Evolutionary conservation across 2,329 filamentous ascomycete species (phyloP), one percentile per base, ranked within the genome.

Genomic region (Fusarium avenaceum): DNA sequence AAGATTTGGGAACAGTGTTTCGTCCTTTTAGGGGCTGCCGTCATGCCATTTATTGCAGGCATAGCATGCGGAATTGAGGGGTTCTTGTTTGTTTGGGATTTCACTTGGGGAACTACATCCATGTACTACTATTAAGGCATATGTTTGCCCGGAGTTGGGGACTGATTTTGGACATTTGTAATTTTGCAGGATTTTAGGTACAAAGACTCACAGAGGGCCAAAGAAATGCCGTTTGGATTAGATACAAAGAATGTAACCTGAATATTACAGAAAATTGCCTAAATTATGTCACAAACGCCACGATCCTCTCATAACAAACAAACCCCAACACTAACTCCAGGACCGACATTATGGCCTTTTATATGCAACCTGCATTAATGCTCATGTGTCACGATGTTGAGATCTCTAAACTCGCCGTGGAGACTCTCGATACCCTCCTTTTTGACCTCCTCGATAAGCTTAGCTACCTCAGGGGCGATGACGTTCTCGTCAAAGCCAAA

Each of bases 401-500:
- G 57, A 32, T 77, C 74, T 39, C 74, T 70, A 47, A 79, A 79
- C 51, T 78, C 76, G 11, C 76, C 74, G 4, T 70, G 65, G 4
- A 79, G 57, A 22, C 69, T 65, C 56, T 76, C 76, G 15, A 77
- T 63, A 11, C 76, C 76, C 30, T 74, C 72, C 46, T 64, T 66
- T 55, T 74, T 71, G 1, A 76, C 73, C 51, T 77, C 73, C 14
- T 71, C 63, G 1, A 77, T 71, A 17, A 80, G 57, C 51, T 67
- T 76, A 14, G 71, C 72, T 7, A 84, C 81, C 67, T 74, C 66
- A 4, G 72, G 69, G 6, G 77, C 77, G 45, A 80, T 80, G 65
- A 85, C 80, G 4, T 74, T 75, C 63, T 81, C 80, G 50, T 86
- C 82, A 63, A 85, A 88, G 1, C 86, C 84, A 71, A 88, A 88